Base-by-base conservation (phyloP, 2,329 filamentous ascomycete species). In the Fusarium poae region DNA sequence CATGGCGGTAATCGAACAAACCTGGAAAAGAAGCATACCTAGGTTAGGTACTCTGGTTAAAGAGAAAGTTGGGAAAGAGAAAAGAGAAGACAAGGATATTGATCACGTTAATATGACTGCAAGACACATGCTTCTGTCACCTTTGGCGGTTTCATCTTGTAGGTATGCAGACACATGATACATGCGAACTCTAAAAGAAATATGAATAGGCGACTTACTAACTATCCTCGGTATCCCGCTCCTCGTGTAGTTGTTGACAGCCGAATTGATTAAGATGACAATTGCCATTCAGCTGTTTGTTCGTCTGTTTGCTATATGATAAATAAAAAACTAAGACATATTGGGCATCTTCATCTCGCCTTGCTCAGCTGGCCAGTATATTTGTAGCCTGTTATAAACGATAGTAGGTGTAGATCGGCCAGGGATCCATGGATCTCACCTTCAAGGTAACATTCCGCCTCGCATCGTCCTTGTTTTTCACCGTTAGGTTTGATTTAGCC, bases 371-470 rank as follows among this genome's bases (percentile, higher is more conserved):
- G 54, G 23, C 21, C 34, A 35, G 37, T 44, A 59, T 59, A 55
- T 55, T 59, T 35, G 44, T 40, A 34, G 27, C 39, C 62, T 42
- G 29, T 23, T 61, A 57, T 34, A 35, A 32, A 51, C 39, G 57
- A 65, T 61, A 48, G 34, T 30, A 53, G 30, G 35, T 25, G 66
- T 15, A 57, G 67, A 69, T 69, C 66, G 18, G 58, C 62, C 37
- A 70, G 56, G 42, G 62, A 62, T 67, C 44, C 66, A 68, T 70
- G 62, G 63, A 58, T 61, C 60, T 72, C 55, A 56, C 67, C 55
- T 39, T 46, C 53, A 44, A 65, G 60, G 69, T 72, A 39, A 45
- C 61, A 71, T 71, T 71, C 60, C 65, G 61, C 48, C 27, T 20
- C 53, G 15, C 51, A 50, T 59, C 40, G 53, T 48, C 67, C 69